Conservation (phyloP, 495 filamentous ascomycete genomes). For the Viridothelium virens region DNA sequence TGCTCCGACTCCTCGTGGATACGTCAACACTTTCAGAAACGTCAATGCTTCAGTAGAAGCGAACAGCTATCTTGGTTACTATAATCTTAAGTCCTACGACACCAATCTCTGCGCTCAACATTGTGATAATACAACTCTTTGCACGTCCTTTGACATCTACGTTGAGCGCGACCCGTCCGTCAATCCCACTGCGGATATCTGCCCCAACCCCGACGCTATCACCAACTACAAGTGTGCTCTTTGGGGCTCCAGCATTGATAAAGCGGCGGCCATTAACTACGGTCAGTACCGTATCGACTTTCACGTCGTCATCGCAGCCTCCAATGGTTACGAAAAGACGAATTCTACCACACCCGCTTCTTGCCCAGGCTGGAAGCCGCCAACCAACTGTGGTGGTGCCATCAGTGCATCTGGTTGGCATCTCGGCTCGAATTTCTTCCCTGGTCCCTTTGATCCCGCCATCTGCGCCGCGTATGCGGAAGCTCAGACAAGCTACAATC, state of each 20-base stretch:
- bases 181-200: conserved; percentile 28
- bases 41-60: conserved; percentile 33
- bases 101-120: conserved; percentile 32
- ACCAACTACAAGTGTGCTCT: conserved; percentile 50
- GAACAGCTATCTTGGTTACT: conserved; percentile 39
- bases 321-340: conserved; percentile 28
- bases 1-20: conserved; percentile 37
- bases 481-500: conserved; percentile 20
- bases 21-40: conserved; percentile 36
- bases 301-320: conserved; percentile 26
- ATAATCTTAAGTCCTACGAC: conserved; percentile 39
- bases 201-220: conserved; percentile 40
- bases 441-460: conserved; percentile 23
- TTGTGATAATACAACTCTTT: conserved; percentile 30
- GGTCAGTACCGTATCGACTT: conserved; percentile 24
- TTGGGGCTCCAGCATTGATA: conserved; percentile 31
- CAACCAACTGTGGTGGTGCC: conserved; percentile 19
- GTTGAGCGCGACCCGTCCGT: conserved; percentile 43
- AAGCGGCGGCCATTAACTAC: conserved; percentile 19
- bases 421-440: conserved; percentile 23
- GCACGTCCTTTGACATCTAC: conserved; percentile 44
- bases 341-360: conserved; percentile 19
- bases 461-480: conserved; percentile 20
- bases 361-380: conserved; percentile 12
- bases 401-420: conserved; percentile 20